A percentile compares a stretch with the other conserved stretches of the same genome.
Conservation (phyloP, 345 rosid genomes). For the Leavenworthia alabamica region DNA sequence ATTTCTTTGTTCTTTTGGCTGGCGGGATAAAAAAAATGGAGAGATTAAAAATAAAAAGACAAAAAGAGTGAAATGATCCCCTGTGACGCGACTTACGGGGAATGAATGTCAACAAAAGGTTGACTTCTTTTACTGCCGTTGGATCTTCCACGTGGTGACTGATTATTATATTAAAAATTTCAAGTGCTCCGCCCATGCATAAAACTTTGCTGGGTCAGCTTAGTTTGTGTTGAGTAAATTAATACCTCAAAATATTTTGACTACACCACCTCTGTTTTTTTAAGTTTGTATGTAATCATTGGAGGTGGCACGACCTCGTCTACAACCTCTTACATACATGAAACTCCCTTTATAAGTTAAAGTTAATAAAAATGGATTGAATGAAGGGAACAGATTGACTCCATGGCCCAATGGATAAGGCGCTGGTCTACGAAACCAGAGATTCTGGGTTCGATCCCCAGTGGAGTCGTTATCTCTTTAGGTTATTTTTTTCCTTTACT, state of each 20-base stretch:
- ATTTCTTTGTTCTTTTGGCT: not conserved
- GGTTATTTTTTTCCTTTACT: no score
- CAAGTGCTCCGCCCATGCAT: no score
- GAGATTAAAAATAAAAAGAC: not conserved
- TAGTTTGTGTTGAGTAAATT: no score
- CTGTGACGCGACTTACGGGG: slow-evolving; percentile 22
- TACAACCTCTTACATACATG: no score
- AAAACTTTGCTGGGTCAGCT: no score
- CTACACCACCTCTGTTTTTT: no score
- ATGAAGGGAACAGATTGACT: slow-evolving; percentile 19
- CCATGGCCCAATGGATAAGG: slow-evolving; percentile 92
- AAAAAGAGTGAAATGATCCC: not conserved
- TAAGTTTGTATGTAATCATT: no score
- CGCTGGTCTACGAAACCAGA: slow-evolving; percentile 93
- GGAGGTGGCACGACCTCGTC: no score
- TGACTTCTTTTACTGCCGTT: slow-evolving; percentile 1
- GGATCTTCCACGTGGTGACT: slow-evolving; percentile 1
- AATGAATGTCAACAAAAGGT: no score
- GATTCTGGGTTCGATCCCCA: slow-evolving; percentile 89
- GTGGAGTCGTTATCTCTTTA: slow-evolving; percentile 40
- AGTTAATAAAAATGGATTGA: no score
- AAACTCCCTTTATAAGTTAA: no score
- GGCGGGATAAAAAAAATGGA: not conserved
- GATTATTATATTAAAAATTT: no score
- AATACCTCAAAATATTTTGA: not conserved